Base-by-base conservation (phyloP, 345 rosid genomes). In the Linum trigynum region DNA sequence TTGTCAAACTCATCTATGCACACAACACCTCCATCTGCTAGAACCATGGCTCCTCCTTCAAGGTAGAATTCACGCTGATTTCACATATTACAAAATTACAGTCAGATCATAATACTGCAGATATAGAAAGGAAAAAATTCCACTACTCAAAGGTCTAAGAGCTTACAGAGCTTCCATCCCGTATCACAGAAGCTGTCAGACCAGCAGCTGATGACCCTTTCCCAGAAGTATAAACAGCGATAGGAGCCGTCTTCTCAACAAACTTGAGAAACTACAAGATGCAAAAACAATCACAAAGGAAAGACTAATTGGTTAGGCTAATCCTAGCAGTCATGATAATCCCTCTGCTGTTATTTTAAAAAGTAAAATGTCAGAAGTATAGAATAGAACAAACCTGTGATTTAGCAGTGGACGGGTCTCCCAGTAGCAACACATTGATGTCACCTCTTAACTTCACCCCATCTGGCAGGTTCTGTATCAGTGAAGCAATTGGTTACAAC, bases 1-100 rank as follows among this genome's bases (percentile, higher is more conserved):
- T 94, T 94, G 83, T 94, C 95, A 67, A 92, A 94, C 79, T 90
- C 99, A 59, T 90, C 97, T 60, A 94, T 94, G 72, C 99, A 94
- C 41, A 90, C 97, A 71, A 94, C 97, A 55, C 99, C 99, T 60
- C 97, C 97, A 77, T 94, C 97, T 40, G 92, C 97, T 83, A 94
- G 83, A 76, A 94, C 99, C 97, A 94, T 94, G 68, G 97, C 99
- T 72, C 99, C 99, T 48, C 97, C 99, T 84, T 90, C 99, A 50
- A 92, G 97, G 77, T 94, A 94, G 80, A 94, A 94, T 76, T 94
- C 99, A 6, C 95, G 87, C 99, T 88, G 82, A 71, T 41, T 2
- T n/a, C 39, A 69, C 37, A 71, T 2, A 68, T 55, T 59, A 45
- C 50, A 11, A 62, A 62, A 71, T 41, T 58, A 7, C 42, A 39